Evolutionary conservation across 2,329 filamentous ascomycete genomes (phyloP), one percentile per base, ranked within the genome.

Genomic region (Pseudonectria foliicola): DNA sequence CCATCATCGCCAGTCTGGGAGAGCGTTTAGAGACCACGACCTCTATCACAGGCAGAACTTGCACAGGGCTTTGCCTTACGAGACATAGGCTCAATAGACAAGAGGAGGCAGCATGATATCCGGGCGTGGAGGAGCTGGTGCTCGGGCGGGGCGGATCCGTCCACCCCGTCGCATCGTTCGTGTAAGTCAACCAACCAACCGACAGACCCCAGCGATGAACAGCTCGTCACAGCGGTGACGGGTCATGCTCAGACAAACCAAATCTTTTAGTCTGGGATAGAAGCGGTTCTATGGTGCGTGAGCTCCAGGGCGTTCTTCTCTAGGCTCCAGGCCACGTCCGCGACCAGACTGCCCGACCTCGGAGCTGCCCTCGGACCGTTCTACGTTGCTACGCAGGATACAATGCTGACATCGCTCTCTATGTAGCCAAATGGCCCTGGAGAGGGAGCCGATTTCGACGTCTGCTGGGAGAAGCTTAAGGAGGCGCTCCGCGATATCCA

Each of bases 401-500:
- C 18, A n/a, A 16, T 29, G n/a, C 48, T 49, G 57, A 62, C 27
- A 16, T 29, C 40, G 6, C 21, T 40, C 29, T 25, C 4, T 21
- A 3, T 25, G 26, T 40, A 63, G 60, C 50, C 57, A 6, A 59
- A 56, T 34, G 58, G 44, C 24, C 32, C 61, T 13, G 72, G 67
- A 41, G 78, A 82, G 45, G 69, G 73, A 8, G 71, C 83, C 49
- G 86, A 93, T 46, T 95, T 95, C 55, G 85, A 95, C n/a, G 70
- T 75, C 3, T 85, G 80, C 49, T 98, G 92, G 92, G 68, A 70
- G 11, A 77, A 79, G 29, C 75, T 98, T 7, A 71, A 80, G 29
- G 73, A 79, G 31, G 88, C 90, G 4, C 75, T 98, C 34, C 71
- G 69, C 37, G 85, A 95, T 55, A 96, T 98, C 33, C 89, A 96